A percentile compares a stretch with the other conserved stretches of the same genome.
Conservation (phyloP, 495 filamentous ascomycete species). For the Hypoxylon crocopeplum region DNA sequence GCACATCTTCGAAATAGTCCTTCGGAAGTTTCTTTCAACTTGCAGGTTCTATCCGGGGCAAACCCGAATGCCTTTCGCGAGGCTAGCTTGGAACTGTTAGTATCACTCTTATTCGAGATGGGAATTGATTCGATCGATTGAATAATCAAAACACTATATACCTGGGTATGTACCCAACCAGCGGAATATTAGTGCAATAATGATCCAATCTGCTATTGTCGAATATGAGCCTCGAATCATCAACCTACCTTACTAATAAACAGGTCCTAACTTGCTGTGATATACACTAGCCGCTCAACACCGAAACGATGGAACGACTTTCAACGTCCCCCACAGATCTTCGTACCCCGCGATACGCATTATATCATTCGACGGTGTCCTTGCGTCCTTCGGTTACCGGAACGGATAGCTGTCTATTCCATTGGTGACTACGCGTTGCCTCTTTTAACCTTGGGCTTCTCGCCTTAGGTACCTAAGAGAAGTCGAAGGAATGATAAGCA, state of each 20-base stretch:
- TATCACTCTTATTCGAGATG: too few species aligned
- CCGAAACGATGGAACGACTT: constrained; percentile 13
- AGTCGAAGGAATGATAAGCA: constrained; percentile 6
- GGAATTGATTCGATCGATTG: too few species aligned
- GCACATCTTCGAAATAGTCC: too few species aligned
- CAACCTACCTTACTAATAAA: background rate
- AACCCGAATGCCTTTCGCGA: too few species aligned
- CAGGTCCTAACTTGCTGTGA: background rate
- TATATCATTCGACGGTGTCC: constrained; percentile 10
- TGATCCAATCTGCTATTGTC: too few species aligned
- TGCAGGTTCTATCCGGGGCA: too few species aligned
- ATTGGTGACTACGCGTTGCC: background rate
- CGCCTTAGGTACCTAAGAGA: background rate
- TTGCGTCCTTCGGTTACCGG: background rate
- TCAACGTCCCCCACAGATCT: constrained; percentile 9
- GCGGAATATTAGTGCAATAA: too few species aligned
- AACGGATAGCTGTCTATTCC: constrained; percentile 6
- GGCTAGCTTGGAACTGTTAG: too few species aligned
- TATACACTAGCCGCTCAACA: background rate
- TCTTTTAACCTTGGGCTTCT: too few species aligned
- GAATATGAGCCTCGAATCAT: background rate
- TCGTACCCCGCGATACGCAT: constrained; percentile 20
- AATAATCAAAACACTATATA: too few species aligned
- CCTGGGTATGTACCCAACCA: too few species aligned
- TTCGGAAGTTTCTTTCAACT: too few species aligned